phyloP scores from a whole-genome alignment of 805 yeast species.

The Cyberlindnera lachancei region DNA sequence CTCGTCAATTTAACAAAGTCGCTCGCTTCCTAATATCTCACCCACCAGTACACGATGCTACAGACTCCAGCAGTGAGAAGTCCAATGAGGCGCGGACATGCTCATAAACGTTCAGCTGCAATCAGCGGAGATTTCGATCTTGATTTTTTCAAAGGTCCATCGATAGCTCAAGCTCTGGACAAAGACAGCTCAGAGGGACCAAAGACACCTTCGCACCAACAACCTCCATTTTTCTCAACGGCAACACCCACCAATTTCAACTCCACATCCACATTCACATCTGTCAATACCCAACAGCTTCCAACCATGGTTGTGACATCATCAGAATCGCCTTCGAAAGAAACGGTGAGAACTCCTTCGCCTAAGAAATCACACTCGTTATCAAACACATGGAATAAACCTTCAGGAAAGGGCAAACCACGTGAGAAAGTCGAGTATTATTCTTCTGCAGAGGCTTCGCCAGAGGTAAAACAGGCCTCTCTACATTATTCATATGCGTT shows the following conservation, averaged over 20 bases:
- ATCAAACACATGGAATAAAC: conserved; percentile 33
- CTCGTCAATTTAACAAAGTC: too few species aligned
- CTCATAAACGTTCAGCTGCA: conserved; percentile 82
- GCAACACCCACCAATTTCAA: not conserved
- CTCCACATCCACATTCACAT: not conserved
- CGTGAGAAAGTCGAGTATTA: conserved; percentile 2
- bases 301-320: conserved; percentile 14
- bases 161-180: not conserved
- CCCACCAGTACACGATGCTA: conserved; percentile 9
- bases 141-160: conserved; percentile 17
- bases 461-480: conserved; percentile 15
- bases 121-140: conserved; percentile 77
- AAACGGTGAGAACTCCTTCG: conserved; percentile 19
- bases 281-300: not conserved
- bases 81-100: conserved; percentile 47
- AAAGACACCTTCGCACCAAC: not conserved
- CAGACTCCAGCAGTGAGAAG: conserved; percentile 14
- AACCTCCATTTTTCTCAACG: too few species aligned
- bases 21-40: too few species aligned
- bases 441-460: conserved; percentile 20
- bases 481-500: conserved; percentile 7
- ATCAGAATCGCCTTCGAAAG: conserved; percentile 3
- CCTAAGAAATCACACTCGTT: conserved; percentile 25
- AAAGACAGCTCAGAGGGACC: not conserved
- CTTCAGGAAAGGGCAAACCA: conserved; percentile 18